These are phyloP conservation scores for Jimgerdemannia lactiflua DNA, from an alignment of 192 early-diverging fungal species.

Conservation along the genomic window DNA sequence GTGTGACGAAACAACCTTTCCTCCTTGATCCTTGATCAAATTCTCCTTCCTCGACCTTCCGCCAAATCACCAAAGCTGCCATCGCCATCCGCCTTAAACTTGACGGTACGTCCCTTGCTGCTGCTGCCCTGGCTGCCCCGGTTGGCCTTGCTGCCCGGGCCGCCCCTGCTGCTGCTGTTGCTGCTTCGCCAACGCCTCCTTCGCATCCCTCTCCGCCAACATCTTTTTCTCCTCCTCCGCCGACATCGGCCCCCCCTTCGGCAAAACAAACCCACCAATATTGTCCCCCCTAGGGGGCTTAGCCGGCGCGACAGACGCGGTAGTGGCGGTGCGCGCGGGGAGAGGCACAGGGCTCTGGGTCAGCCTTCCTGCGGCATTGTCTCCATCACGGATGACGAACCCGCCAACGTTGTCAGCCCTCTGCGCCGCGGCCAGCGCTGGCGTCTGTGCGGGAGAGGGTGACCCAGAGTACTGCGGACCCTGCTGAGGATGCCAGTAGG, in stretches of 20 bases:
- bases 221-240: conserved; percentile 27
- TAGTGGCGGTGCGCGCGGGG: too few species aligned
- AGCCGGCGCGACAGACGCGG: too few species aligned
- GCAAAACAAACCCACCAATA: background rate
- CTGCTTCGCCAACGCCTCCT: background rate
- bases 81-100: too few species aligned
- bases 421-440: background rate
- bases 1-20: too few species aligned
- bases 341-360: background rate
- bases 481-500: background rate
- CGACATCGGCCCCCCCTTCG: background rate
- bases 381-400: background rate
- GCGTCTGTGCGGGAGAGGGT: conserved; percentile 11
- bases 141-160: too few species aligned
- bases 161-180: background rate
- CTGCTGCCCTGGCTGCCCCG: too few species aligned
- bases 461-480: conserved; percentile 26
- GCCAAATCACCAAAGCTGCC: too few species aligned
- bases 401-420: background rate
- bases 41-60: too few species aligned
- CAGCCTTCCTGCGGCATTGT: too few species aligned
- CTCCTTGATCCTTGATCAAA: too few species aligned
- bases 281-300: background rate
- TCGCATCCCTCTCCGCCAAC: conserved; percentile 18
- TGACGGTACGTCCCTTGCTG: too few species aligned